Evolutionary conservation across 1,284 basidiomycete genomes (phyloP), one percentile per base, ranked within the genome.

Genomic region (Microbotryum silenes-acaulis): DNA sequence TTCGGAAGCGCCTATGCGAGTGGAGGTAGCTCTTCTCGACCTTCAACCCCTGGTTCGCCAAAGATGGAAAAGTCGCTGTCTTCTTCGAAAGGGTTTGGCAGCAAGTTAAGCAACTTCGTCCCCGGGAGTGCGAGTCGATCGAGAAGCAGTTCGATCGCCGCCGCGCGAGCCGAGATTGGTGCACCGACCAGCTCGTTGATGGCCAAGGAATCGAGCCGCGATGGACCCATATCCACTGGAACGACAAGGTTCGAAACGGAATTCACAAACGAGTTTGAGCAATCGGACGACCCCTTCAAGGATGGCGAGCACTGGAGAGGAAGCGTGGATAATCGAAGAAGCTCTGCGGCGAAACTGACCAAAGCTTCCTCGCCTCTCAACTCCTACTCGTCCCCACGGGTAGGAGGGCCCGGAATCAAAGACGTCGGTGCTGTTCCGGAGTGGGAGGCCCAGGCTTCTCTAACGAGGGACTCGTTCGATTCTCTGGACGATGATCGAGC

Each of bases 401-500:
- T 42, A 42, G 37, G 37, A 18, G 37, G 16, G 14, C 37, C 37
- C 5, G 37, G 14, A 4, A 18, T 18, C 37, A 42, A 42, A 42
- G 37, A 42, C 4, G 2, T 42, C 16, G 37, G 37, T 42, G 12
- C 23, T 20, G 51, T 16, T n/a, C 51, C 51, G 8, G 27, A 53
- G 25, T 53, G 51, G 51, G n/a, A n/a, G 9, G 51, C 25, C 3
- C 25, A 53, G 16, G 51, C 51, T 25, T 25, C 51, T 3, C 33
- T 20, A 7, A 20, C 46, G n/a, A 25, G 63, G 25, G 66, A 60
- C 16, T 55, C 54, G 18, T 63, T 63, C 45, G 66, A 65, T 45
- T 59, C 57, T 7, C 54, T 63, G n/a, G 61, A 63, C 25, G 60
- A 59, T 23, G 44, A 27, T 5, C 21, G 51, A 53, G 21, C 20